Conservation (phyloP, 73 alveolate genomes). For the Symbiodinium pilosum region DNA sequence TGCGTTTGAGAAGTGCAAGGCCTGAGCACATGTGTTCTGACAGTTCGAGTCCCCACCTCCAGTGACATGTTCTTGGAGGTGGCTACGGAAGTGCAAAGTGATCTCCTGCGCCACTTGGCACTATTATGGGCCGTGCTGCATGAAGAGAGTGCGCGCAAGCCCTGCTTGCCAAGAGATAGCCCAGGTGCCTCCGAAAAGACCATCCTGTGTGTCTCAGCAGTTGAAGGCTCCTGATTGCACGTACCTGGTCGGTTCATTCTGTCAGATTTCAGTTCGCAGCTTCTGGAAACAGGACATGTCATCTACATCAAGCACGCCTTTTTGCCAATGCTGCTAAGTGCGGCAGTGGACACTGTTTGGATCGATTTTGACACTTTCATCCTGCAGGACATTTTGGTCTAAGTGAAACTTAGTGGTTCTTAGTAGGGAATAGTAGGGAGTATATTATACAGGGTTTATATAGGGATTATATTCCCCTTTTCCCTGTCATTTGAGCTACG, state of each 20-base stretch:
- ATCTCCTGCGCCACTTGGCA: neutral
- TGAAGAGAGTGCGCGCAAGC: too few species aligned
- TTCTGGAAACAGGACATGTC: constrained; percentile 49
- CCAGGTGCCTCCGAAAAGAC: too few species aligned
- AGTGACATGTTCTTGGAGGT: too few species aligned
- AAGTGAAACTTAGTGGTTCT: too few species aligned
- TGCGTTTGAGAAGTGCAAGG: constrained; percentile 64
- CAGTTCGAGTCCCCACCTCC: too few species aligned
- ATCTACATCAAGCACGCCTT: constrained; percentile 73
- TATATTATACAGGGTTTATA: too few species aligned
- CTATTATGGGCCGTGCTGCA: neutral
- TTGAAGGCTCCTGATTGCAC: neutral
- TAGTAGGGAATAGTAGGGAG: too few species aligned
- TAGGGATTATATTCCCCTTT: too few species aligned
- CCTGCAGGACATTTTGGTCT: constrained; percentile 42
- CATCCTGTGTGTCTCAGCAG: constrained; percentile 17
- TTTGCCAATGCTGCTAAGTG: constrained; percentile 71
- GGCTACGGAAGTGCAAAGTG: too few species aligned
- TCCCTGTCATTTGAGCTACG: too few species aligned
- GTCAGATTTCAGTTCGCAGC: neutral
- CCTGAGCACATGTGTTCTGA: neutral
- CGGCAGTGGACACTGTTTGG: constrained; percentile 87
- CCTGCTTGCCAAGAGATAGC: too few species aligned
- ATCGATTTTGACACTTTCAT: constrained; percentile 89
- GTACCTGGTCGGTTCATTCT: too few species aligned